Conservation (phyloP, 306 rosid species). For the Comarum palustre region DNA sequence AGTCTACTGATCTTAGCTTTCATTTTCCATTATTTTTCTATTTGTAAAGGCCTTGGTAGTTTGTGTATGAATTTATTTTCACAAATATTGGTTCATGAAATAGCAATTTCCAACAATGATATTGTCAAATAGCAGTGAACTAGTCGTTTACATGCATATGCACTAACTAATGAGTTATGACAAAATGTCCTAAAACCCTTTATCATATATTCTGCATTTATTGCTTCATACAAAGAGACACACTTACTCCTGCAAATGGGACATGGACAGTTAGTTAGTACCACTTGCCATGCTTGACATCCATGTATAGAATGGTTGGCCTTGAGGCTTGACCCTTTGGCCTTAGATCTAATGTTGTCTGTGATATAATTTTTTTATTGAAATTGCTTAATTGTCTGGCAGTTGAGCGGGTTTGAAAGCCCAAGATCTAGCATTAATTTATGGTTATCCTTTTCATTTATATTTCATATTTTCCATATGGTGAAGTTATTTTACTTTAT, state of each 20-base stretch:
- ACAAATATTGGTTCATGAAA: background rate
- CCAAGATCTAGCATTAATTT: background rate
- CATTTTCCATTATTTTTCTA: background rate
- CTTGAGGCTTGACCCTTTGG: constrained; percentile 16
- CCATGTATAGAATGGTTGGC: background rate
- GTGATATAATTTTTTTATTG: background rate
- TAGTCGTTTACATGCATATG: background rate
- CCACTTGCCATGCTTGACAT: background rate
- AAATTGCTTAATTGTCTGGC: constrained; percentile 2
- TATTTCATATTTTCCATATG: constrained; percentile 3
- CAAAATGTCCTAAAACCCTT: background rate
- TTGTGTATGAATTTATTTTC: background rate
- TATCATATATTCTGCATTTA: background rate
- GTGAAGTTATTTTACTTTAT: constrained; percentile 13
- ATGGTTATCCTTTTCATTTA: background rate
- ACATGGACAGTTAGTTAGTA: background rate
- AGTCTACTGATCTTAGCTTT: background rate
- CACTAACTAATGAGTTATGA: background rate
- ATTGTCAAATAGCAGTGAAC: background rate
- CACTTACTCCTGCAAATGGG: background rate
- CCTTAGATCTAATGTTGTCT: constrained; percentile 1
- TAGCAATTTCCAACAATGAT: background rate
- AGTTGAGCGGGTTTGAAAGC: background rate
- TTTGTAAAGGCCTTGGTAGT: background rate
- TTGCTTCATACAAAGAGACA: background rate